These are phyloP conservation scores for Alternaria postmessia DNA, from an alignment of 2,329 filamentous ascomycete genomes.

Conservation along the genomic window DNA sequence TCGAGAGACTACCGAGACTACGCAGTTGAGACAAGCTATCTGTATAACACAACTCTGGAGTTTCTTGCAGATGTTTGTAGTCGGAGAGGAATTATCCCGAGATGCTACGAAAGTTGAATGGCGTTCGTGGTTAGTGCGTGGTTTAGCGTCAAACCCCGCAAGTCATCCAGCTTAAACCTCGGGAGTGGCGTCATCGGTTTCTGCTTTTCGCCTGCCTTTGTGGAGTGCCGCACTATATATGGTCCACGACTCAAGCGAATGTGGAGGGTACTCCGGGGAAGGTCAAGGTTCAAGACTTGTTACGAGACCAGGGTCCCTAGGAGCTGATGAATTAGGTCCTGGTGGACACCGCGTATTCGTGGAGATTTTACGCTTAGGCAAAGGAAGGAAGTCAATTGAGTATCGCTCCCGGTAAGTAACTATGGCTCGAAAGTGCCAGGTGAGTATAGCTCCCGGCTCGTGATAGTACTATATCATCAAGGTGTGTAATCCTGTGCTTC, in stretches of 20 bases:
- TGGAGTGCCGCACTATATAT: background rate
- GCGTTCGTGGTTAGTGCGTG: background rate
- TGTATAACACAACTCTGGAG: background rate
- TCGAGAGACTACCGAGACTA: background rate
- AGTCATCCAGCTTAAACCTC: slow-evolving; percentile 1
- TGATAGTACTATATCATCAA: slow-evolving; percentile 4
- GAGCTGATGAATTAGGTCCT: background rate
- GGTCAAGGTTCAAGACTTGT: background rate
- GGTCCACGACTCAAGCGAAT: background rate
- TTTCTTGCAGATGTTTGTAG: background rate
- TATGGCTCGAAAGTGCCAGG: background rate
- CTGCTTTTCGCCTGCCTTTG: background rate
- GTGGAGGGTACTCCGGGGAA: slow-evolving; percentile 5
- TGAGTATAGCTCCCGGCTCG: slow-evolving; percentile 1
- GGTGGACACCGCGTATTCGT: slow-evolving; percentile 13
- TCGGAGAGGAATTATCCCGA: slow-evolving; percentile 7
- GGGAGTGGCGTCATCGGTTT: slow-evolving; percentile 3
- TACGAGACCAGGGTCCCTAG: background rate
- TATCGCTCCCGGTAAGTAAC: background rate
- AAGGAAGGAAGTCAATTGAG: background rate
- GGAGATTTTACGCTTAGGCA: slow-evolving; percentile 6
- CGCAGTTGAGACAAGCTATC: background rate
- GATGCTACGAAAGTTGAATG: background rate
- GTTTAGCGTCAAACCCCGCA: slow-evolving; percentile 10
- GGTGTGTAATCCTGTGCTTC: background rate